These are phyloP conservation scores for Cercospora berteroae DNA, from an alignment of 2,329 filamentous ascomycete genomes.

Conservation along the genomic window DNA sequence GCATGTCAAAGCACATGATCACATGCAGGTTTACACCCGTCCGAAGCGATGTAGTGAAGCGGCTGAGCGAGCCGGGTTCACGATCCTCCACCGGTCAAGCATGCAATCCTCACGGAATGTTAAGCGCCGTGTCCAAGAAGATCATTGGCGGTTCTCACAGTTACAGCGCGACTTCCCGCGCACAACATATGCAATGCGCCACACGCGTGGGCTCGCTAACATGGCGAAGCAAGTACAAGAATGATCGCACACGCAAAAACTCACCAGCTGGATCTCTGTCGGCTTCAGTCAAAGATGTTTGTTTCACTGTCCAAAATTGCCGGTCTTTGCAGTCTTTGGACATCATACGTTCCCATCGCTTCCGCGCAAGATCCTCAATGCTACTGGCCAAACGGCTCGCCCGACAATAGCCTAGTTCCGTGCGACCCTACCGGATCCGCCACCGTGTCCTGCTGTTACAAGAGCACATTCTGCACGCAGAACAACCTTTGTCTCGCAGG, in stretches of 20 bases:
- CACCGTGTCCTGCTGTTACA: neutral
- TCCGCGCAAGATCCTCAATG: neutral
- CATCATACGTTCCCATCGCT: neutral
- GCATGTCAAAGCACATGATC: too few relatives aligned
- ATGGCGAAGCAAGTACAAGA: neutral
- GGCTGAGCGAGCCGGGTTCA: neutral
- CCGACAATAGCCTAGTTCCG: neutral
- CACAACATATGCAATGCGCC: neutral
- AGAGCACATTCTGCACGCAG: neutral
- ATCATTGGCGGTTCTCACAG: neutral
- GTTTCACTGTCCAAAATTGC: neutral
- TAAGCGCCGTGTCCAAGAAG: neutral
- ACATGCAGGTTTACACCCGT: accelerated
- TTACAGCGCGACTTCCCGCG: neutral
- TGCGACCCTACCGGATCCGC: neutral
- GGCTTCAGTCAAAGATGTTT: neutral
- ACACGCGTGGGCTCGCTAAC: neutral
- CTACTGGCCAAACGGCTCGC: neutral
- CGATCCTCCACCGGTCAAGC: neutral
- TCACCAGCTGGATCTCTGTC: neutral
- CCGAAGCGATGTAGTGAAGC: neutral
- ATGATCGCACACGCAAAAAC: neutral
- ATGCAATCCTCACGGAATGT: neutral
- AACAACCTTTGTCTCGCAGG: neutral
- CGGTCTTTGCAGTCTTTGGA: neutral